phyloP scores from a whole-genome alignment of 148 eudicot species.

The Drosera capensis region DNA sequence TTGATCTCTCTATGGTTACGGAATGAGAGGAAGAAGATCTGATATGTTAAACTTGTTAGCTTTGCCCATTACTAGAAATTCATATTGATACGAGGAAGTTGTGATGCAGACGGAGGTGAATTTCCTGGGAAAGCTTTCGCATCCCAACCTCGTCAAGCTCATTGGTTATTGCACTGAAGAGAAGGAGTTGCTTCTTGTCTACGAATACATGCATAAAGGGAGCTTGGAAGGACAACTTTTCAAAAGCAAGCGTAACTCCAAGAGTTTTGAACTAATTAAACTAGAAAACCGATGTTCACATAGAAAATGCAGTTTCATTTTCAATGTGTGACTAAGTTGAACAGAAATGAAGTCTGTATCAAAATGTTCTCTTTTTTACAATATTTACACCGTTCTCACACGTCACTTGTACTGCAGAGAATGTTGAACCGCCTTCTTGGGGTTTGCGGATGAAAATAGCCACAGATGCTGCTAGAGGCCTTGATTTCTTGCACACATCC shows the following conservation, averaged over 20 bases:
- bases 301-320: not conserved
- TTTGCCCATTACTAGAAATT: not conserved
- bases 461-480: slow-evolving; percentile 75
- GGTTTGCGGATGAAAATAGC: slow-evolving; percentile 47
- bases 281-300: not conserved
- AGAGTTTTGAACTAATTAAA: not conserved
- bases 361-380: not conserved
- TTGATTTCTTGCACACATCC: slow-evolving; percentile 59
- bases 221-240: slow-evolving; percentile 42
- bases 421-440: slow-evolving; percentile 56
- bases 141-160: slow-evolving; percentile 37
- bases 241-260: slow-evolving; percentile 16
- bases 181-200: slow-evolving; percentile 28
- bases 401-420: slow-evolving; percentile 20
- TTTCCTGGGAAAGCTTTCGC: slow-evolving; percentile 40
- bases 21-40: not conserved
- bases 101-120: too few relatives aligned
- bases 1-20: too few relatives aligned
- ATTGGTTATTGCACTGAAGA: slow-evolving; percentile 44
- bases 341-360: not conserved
- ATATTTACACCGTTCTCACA: not conserved
- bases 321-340: too few relatives aligned
- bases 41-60: too few relatives aligned
- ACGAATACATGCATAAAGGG: slow-evolving; percentile 39
- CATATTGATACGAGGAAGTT: slow-evolving; percentile 21